A percentile compares a stretch with the other conserved stretches of the same genome.
These are phyloP conservation scores for Phytophthora litchii DNA, from an alignment of 352 stramenopile species.

Conservation along the genomic window DNA sequence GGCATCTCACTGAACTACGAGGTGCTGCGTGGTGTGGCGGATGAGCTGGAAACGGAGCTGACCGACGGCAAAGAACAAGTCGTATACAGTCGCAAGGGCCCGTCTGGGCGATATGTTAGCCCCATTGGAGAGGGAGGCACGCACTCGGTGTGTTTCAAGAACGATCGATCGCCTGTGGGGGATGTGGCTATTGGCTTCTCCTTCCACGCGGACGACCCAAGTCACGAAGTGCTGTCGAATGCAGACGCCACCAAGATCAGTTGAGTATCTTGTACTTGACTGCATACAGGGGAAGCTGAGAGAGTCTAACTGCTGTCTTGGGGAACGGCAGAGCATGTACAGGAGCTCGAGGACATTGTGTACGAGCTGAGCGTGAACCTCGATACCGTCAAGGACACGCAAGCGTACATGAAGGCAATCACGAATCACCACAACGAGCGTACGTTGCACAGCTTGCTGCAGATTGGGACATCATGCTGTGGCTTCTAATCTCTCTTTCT, in stretches of 20 bases:
- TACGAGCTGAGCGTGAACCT: slow-evolving; percentile 87
- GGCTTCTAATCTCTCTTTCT: too few species aligned
- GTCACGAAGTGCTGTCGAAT: slow-evolving; percentile 88
- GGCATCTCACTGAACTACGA: slow-evolving; percentile 90
- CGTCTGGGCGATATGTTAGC: slow-evolving; percentile 59
- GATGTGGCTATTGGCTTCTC: slow-evolving; percentile 87
- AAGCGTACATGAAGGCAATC: slow-evolving; percentile 89
- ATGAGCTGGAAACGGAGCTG: slow-evolving; percentile 71
- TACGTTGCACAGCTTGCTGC: slow-evolving; percentile 25
- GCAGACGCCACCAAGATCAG: slow-evolving; percentile 89
- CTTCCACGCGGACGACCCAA: slow-evolving; percentile 85
- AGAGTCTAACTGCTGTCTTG: slow-evolving; percentile 1
- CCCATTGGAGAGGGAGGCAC: slow-evolving; percentile 59
- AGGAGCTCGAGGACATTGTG: slow-evolving; percentile 87
- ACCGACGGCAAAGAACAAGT: slow-evolving; percentile 60
- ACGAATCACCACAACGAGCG: slow-evolving; percentile 78
- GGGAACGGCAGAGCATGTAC: slow-evolving; percentile 70
- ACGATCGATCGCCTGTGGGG: slow-evolving; percentile 55
- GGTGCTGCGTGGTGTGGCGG: slow-evolving; percentile 69
- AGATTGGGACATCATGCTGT: too few species aligned
- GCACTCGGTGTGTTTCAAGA: slow-evolving; percentile 84
- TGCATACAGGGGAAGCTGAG: neutral
- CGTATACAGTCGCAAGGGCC: slow-evolving; percentile 60
- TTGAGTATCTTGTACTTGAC: slow-evolving; percentile 40
- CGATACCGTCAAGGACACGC: slow-evolving; percentile 88